Base-by-base conservation (phyloP, 345 rosid genomes). In the Rhodomyrtus tomentosa region DNA sequence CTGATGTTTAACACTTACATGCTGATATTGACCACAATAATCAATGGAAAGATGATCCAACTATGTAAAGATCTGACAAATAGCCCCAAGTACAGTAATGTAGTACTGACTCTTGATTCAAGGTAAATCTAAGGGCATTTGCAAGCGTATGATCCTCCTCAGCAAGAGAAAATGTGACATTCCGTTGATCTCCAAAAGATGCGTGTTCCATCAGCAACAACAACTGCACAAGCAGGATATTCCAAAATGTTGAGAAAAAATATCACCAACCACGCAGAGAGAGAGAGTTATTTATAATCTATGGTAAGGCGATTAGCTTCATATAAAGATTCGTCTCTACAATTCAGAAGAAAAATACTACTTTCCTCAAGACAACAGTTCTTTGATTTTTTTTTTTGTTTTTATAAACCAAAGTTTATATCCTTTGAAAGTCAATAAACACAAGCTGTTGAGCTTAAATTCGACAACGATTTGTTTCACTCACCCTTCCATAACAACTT, bases 141-240 rank as follows among this genome's bases (percentile, higher is more conserved):
- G 98, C 99, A 36, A 97, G 90, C 7, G 98, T 95, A 85, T 97
- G 99, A 86, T 94, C 99, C 85, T 95, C 99, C 27, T 93, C 95
- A 1, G 90, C 62, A 18, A 95, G 85, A 80, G 94, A 90, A 89
- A 97, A 95, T 18, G 99, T 89, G 59, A 95, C 96, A 38, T 86
- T 87, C 48, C 90, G 88, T 55, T 87, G 91, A 89, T 94, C 96
- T 40, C 85, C 85, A 32, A 90, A 86, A 48, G 95, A 92, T 10
- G 94, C 94, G 52, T 92, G 96, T 84, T 96, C 98, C 99, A 96
- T 96, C 72, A 1, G 81, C 55, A 81, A 50, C 55, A 49, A 50
- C 25, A 8, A 50, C 56, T 50, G 83, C 50, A 81, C 83, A 81
- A 49, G 55, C 56, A 81, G 51, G 40, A 50, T 42, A 81, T 27